A percentile compares a stretch with the other conserved stretches of the same genome.
phyloP scores from a whole-genome alignment of 225 moss, liverwort and hornwort species.

The Marchantia polymorpha region DNA sequence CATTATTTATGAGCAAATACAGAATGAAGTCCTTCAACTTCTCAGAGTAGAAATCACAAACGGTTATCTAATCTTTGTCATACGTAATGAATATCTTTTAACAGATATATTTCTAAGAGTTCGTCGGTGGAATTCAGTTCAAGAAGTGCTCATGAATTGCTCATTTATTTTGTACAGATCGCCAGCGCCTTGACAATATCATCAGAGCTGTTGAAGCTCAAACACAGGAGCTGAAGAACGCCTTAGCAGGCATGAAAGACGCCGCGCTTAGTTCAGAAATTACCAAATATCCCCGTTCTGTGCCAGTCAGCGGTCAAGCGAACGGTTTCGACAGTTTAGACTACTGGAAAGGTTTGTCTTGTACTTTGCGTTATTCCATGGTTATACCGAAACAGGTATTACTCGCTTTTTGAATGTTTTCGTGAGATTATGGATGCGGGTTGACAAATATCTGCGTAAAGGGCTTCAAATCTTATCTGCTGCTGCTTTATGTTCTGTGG shows the following conservation, averaged over 20 bases:
- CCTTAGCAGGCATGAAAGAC: constrained; percentile 73
- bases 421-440: too few species aligned
- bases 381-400: too few species aligned
- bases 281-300: constrained; percentile 35
- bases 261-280: constrained; percentile 53
- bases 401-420: too few species aligned
- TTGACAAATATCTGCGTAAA: too few species aligned
- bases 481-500: too few species aligned
- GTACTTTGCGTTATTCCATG: too few species aligned
- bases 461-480: too few species aligned
- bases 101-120: background rate
- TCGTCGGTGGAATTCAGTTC: background rate
- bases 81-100: too few species aligned
- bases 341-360: constrained; percentile 13
- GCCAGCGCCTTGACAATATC: constrained; percentile 61
- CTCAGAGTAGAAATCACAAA: background rate
- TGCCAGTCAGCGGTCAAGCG: constrained; percentile 24
- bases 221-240: constrained; percentile 75
- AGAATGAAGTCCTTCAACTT: background rate
- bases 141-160: background rate
- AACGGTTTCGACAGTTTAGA: constrained; percentile 23
- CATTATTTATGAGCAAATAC: background rate
- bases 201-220: constrained; percentile 77
- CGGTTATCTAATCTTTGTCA: background rate
- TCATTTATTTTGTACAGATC: constrained; percentile 41